A percentile compares a stretch with the other conserved stretches of the same genome.
Conservation (phyloP, 805 yeast species). For the Zygosaccharomyces gambellarensis region DNA sequence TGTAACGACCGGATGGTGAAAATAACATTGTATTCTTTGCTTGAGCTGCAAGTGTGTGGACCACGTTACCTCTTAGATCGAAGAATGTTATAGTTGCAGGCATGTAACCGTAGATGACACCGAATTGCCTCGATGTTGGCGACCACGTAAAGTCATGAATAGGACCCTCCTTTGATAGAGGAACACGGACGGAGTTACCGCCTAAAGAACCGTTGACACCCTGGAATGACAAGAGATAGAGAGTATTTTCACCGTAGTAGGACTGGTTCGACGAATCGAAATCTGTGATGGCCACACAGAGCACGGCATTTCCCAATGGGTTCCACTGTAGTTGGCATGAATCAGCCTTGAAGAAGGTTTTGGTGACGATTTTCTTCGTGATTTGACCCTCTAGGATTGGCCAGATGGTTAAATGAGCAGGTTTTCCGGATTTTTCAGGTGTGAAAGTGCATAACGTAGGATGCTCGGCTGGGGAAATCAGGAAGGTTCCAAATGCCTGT, state of each 20-base stretch:
- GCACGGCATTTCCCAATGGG: constrained; percentile 83
- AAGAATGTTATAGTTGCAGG: constrained; percentile 94
- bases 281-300: constrained; percentile 92
- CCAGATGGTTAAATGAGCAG: constrained; percentile 82
- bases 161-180: constrained; percentile 89
- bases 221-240: constrained; percentile 59
- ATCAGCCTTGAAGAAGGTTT: constrained; percentile 93
- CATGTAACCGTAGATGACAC: constrained; percentile 96
- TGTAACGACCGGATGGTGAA: constrained; percentile 90
- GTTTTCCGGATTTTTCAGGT: constrained; percentile 82
- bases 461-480: constrained; percentile 81
- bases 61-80: constrained; percentile 86
- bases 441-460: constrained; percentile 88
- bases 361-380: constrained; percentile 70
- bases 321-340: constrained; percentile 92
- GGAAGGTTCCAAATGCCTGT: constrained; percentile 41
- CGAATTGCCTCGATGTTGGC: constrained; percentile 93
- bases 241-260: constrained; percentile 93
- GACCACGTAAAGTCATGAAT: constrained; percentile 98
- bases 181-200: constrained; percentile 81
- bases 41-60: constrained; percentile 77
- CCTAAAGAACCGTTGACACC: constrained; percentile 73
- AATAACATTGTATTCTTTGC: constrained; percentile 86
- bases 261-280: constrained; percentile 91
- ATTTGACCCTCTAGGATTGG: constrained; percentile 37